Base-by-base conservation (phyloP, 768 basidiomycete genomes). In the Pleurotus salmoneostramineus region DNA sequence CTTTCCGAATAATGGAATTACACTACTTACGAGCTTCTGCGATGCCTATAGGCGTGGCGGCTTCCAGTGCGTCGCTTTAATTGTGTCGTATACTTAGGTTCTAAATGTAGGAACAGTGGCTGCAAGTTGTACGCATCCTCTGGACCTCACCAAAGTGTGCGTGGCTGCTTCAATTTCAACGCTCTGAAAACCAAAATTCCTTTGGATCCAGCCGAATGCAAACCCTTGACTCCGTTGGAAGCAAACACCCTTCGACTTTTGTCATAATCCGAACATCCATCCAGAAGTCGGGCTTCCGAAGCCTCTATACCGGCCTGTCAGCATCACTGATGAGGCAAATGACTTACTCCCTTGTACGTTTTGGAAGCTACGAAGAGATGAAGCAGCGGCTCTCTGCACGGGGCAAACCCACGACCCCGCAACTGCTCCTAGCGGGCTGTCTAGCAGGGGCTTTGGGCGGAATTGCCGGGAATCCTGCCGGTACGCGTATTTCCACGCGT, bases 241-340 rank as follows among this genome's bases (percentile, higher is more conserved):
- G 71, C 2, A 76, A 77, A 57, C 82, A 78, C 61, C 83, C 85
- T 27, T 89, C 89, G 4, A 89, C 85, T 67, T 63, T 89, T 58
- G 73, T 76, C 37, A 82, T 89, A 17, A 75, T 95, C 47, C 81
- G 81, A 47, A 73, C 73, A 56, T 89, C 92, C 12, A 72, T 95
- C 35, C 71, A 77, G 12, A 76, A 84, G 61, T 83, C 83, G 15
- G 93, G 93, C 61, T 66, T 92, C 61, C 79, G 79, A 57, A 89
- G 90, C 60, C 71, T 95, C 27, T 94, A 91, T 64, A 85, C 88
- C 8, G 93, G 93, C 21, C 79, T 94, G 35, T 85, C 87, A 4
- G 93, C 93, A 4, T 91, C 93, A 2, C 70, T 93, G 21, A 77
- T 94, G 69, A 82, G 93, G 52, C 93, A 95, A 72, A 93, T 95